Percentiles rank a stretch among this genome's conserved stretches.
These are phyloP conservation scores for Citrus cavaleriei DNA, from an alignment of 345 rosid species.

Conservation along the genomic window DNA sequence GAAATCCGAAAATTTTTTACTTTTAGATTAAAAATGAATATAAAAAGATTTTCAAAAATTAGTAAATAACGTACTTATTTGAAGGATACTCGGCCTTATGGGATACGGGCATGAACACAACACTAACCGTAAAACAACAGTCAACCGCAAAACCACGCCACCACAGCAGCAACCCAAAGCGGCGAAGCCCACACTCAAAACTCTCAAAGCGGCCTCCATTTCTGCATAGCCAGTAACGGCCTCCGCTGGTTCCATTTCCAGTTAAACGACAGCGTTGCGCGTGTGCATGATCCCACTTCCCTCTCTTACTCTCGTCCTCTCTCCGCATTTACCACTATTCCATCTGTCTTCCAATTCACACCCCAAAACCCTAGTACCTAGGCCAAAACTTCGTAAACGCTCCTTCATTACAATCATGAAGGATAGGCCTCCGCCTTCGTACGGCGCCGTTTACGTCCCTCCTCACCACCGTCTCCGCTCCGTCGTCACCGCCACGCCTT, in stretches of 20 bases:
- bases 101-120: accelerated
- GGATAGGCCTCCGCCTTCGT: slow-evolving; percentile 61
- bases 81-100: not conserved
- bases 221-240: not conserved
- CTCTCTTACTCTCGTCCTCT: not conserved
- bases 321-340: slow-evolving; percentile 1
- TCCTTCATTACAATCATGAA: slow-evolving; percentile 41
- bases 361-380: slow-evolving; percentile 19
- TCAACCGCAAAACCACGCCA: too few relatives aligned
- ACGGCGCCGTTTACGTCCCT: slow-evolving; percentile 63
- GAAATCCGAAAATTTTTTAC: too few relatives aligned
- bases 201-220: too few relatives aligned
- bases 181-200: not conserved
- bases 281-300: slow-evolving; percentile 32
- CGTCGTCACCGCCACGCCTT: slow-evolving; percentile 27
- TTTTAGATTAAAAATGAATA: too few relatives aligned
- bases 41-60: too few relatives aligned
- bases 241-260: not conserved
- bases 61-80: too few relatives aligned
- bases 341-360: not conserved
- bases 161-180: not conserved
- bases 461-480: slow-evolving; percentile 76
- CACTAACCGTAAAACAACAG: too few relatives aligned
- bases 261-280: not conserved
- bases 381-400: not conserved